Conservation (phyloP, 192 early-diverging fungal genomes). For the Coemansia sp. region DNA sequence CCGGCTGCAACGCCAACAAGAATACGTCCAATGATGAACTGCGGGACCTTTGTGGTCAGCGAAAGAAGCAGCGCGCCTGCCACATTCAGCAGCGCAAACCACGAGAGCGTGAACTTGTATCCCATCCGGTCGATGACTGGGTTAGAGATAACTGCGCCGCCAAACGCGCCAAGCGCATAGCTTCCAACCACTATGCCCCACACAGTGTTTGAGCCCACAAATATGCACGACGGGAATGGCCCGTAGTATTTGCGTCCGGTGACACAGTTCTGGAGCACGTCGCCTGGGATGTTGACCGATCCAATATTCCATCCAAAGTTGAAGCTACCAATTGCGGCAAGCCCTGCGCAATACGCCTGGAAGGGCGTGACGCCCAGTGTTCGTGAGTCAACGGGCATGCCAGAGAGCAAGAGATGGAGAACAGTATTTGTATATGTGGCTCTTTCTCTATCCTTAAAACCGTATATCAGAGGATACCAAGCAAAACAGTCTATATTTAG, state of each 20-base stretch:
- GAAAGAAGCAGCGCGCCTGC: conserved; percentile 64
- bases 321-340: conserved; percentile 54
- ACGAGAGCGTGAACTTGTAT: conserved; percentile 65
- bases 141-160: conserved; percentile 66
- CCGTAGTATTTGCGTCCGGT: conserved; percentile 51
- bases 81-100: conserved; percentile 69
- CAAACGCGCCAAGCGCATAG: conserved; percentile 63
- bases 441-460: background rate
- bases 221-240: conserved; percentile 46
- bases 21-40: conserved; percentile 74
- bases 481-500: background rate
- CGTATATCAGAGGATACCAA: background rate
- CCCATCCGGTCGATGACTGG: conserved; percentile 60
- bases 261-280: conserved; percentile 56
- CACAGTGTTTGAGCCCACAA: conserved; percentile 42
- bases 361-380: conserved; percentile 46
- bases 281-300: conserved; percentile 61
- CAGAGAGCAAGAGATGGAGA: no score
- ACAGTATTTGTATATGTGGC: background rate
- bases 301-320: conserved; percentile 60
- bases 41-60: conserved; percentile 60
- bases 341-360: conserved; percentile 44
- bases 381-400: conserved; percentile 49
- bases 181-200: conserved; percentile 63
- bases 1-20: conserved; percentile 74